Evolutionary conservation across 768 basidiomycete genomes (phyloP).

Genomic region (Dictyophora rubrovolvata): DNA sequence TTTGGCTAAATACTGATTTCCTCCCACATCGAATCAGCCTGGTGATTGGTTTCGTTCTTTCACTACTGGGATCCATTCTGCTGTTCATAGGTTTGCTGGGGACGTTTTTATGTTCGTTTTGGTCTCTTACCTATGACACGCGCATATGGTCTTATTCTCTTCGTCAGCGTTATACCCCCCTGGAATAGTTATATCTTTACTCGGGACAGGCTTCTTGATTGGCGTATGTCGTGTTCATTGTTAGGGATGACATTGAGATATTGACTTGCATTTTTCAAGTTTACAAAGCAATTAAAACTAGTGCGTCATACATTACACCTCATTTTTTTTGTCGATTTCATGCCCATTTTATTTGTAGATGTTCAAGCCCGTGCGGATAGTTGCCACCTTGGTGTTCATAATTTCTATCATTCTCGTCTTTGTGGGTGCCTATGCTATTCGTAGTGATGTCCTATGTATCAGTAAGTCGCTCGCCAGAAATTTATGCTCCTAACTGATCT

Average conservation of each 20-base stretch:
- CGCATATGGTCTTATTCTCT: background rate
- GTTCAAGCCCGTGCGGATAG: slow-evolving; percentile 87
- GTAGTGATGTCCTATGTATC: slow-evolving; percentile 28
- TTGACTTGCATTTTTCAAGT: slow-evolving; percentile 32
- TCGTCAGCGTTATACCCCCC: slow-evolving; percentile 35
- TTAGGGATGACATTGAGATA: slow-evolving; percentile 1
- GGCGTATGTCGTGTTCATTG: slow-evolving; percentile 45
- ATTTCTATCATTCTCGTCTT: slow-evolving; percentile 76
- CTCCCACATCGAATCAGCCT: slow-evolving; percentile 33
- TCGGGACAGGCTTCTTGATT: slow-evolving; percentile 86
- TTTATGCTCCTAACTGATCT: background rate
- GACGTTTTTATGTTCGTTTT: slow-evolving; percentile 63
- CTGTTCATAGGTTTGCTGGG: slow-evolving; percentile 60
- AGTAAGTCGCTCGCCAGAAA: slow-evolving; percentile 8
- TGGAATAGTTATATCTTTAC: slow-evolving; percentile 71
- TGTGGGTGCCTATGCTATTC: slow-evolving; percentile 72
- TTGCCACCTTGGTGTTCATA: slow-evolving; percentile 72
- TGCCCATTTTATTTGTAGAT: slow-evolving; percentile 33
- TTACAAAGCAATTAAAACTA: slow-evolving; percentile 69
- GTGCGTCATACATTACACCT: slow-evolving; percentile 29
- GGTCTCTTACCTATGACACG: slow-evolving; percentile 8
- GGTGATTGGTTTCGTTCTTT: slow-evolving; percentile 65
- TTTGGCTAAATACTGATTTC: slow-evolving; percentile 1
- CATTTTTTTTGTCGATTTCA: background rate
- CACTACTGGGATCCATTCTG: slow-evolving; percentile 67